Base-by-base conservation (phyloP, 805 yeast species). In the Saccharomyces paradoxus region DNA sequence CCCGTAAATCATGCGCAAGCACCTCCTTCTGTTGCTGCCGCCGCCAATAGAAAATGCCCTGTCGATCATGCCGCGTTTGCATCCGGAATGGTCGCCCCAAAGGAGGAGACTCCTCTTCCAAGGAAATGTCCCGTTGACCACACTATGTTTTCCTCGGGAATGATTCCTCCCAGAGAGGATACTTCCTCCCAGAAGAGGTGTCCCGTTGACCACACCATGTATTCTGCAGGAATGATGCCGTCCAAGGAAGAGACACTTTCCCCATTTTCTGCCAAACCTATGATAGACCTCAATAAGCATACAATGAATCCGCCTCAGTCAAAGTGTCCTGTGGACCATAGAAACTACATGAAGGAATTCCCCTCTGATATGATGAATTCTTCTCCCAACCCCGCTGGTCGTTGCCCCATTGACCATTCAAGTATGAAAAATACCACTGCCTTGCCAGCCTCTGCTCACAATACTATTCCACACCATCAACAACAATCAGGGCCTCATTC, bases 291-390 rank as follows among this genome's bases (percentile, higher is more conserved):
- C 24, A 37, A 37, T 4, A 37, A 17, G 44, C 44, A 37, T 37
- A 17, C 44, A 17, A 37, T 37, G 44, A 37, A 37, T 17, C 44
- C 44, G 17, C 14, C 41, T 4, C 46, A 41, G 21, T 28, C 54
- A 21, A 57, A 58, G 49, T 61, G 63, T 32, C 64, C 64, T 8
- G 60, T 62, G n/a, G 58, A 59, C 22, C 63, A 56, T 52, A 56
- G 52, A 17, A 37, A 37, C 44, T 37, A 17, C 24, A 17, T 10
- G 24, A 37, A 37, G 44, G 44, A 37, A 8, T 17, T 9, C 9
- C 22, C 44, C 17, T 17, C 44, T 4, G 44, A 37, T 8, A 37
- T 37, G 44, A 24, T 5, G 17, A 37, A 17, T 37, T 21, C 22
- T n/a, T 21, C 44, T 37, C 24, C 44, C 13, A 37, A 17, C 12